Conservation (phyloP, 148 eudicot species). For the Limonium bicolor region DNA sequence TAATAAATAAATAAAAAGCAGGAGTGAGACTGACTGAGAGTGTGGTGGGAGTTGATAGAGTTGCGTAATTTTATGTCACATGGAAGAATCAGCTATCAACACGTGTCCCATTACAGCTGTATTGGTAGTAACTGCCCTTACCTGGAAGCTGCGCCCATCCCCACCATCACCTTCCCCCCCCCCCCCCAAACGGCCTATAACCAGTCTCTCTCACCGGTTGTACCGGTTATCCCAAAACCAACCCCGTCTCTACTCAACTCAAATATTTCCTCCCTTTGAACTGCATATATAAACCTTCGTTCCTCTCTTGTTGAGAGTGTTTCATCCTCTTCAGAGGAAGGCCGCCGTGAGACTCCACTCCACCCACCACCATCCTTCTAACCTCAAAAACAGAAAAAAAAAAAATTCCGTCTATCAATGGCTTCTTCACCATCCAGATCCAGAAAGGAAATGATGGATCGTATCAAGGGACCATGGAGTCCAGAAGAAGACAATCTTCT, state of each 20-base stretch:
- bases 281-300: no score
- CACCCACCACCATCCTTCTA: neutral
- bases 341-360: neutral
- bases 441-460: conserved; percentile 28
- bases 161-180: no score
- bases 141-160: conserved; percentile 9
- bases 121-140: conserved; percentile 8
- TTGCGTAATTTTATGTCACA: conserved; percentile 7
- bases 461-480: conserved; percentile 56
- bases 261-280: conserved; percentile 4
- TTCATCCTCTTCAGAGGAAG: no score
- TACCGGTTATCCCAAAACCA: conserved; percentile 1
- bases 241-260: neutral
- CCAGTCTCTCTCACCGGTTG: neutral
- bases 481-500: conserved; percentile 40
- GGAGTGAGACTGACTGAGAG: neutral
- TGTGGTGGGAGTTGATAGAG: conserved; percentile 5
- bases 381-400: no score
- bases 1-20: no score
- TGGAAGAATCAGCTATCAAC: conserved; percentile 12
- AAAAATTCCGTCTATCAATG: neutral
- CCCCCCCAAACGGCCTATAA: no score
- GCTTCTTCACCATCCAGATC: neutral
- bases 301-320: no score
- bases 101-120: conserved; percentile 47